Conservation (phyloP, 2,329 filamentous ascomycete genomes). For the Bipolaris zeicola region DNA sequence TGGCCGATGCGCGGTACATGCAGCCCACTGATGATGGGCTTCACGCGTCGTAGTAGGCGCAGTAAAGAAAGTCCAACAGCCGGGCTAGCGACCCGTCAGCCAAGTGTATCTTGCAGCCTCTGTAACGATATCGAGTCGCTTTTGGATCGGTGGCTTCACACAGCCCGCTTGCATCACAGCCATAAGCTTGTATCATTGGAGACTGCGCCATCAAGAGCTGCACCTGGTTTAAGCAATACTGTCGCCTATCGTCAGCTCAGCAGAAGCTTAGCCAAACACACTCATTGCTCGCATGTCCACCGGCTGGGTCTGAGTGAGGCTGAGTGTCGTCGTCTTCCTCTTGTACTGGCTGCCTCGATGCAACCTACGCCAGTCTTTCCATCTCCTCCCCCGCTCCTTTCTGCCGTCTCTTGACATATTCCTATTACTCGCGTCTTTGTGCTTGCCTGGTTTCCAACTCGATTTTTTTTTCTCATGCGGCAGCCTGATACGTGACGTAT, state of each 20-base stretch:
- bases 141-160: constrained; percentile 16
- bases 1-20: not conserved
- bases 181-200: constrained; percentile 28
- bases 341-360: not conserved
- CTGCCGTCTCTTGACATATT: not conserved
- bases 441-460: constrained; percentile 1
- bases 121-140: constrained; percentile 2
- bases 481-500: not conserved
- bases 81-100: constrained; percentile 13
- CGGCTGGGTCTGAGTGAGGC: constrained; percentile 20
- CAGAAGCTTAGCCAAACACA: constrained; percentile 20
- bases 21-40: not conserved
- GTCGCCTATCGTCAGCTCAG: constrained; percentile 14
- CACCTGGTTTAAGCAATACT: constrained; percentile 25
- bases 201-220: constrained; percentile 11
- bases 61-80: constrained; percentile 4
- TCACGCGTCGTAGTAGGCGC: not conserved
- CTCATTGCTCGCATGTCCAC: constrained; percentile 8
- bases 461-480: not conserved
- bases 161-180: constrained; percentile 28
- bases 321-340: constrained; percentile 9
- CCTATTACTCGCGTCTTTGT: not conserved
- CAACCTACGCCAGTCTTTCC: constrained; percentile 9
- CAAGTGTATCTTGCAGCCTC: constrained; percentile 19
- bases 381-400: constrained; percentile 8